Evolutionary conservation across 192 early-diverging fungal genomes (phyloP), one percentile per base, ranked within the genome.

Genomic region (Backusella tarrabulga): DNA sequence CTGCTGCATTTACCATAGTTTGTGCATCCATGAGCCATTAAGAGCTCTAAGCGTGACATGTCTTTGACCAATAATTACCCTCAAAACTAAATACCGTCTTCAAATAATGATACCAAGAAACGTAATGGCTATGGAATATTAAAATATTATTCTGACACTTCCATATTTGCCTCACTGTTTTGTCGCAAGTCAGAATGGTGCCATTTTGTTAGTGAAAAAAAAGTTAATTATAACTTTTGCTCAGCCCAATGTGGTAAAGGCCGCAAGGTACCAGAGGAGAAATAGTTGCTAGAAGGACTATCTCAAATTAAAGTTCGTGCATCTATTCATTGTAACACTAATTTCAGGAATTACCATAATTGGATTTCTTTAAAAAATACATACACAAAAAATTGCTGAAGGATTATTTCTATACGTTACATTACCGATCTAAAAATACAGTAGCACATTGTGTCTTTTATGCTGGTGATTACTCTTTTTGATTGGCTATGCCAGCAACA

Each of bases 361-460:
- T 63, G 23, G 56, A 12, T 63, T 26, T 0, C 23, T 29, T 63
- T 12, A 60, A 63, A 63, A 50, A 56, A 56, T 26, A 23, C 21
- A 56, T 56, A 23, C 54, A 44, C 42, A 44, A 56, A 21, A 29
- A 2, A 63, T 26, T 60, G 23, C 23, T 26, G 21, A 4, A 4
- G 56, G 56, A 14, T 63, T 29, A 29, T 29, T 63, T 63, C 29
- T 63, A 29, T 29, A 63, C 3, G 23, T 63, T 63, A 63, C 56
- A 63, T 26, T 29, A 63, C 21, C 9, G 56, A 63, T 63, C 56
- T 63, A 63, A 63, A 63, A 63, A 63, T 63, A 29, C 56, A 63
- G 56, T 63, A 11, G 56, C 56, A 63, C 56, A 63, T 63, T 63
- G 56, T 63, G 56, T 63, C 56, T 63, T 44, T 63, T 63, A 63